These are phyloP conservation scores for Trichoderma aggressivum DNA, from an alignment of 2,329 filamentous ascomycete species.

Conservation along the genomic window DNA sequence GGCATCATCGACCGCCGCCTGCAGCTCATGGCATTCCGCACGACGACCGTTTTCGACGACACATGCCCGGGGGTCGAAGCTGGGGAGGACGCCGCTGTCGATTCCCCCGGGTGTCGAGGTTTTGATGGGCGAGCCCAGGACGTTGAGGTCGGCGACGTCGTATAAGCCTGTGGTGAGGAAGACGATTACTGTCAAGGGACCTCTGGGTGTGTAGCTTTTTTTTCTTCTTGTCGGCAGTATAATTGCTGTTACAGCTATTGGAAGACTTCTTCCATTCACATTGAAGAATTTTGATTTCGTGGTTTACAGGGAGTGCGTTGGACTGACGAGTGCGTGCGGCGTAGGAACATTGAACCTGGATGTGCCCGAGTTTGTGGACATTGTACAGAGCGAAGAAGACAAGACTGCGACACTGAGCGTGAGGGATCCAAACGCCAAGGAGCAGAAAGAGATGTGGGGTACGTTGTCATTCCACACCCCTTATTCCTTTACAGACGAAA, in stretches of 20 bases:
- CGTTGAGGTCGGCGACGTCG: conserved; percentile 53
- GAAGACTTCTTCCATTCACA: neutral
- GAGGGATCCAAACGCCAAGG: conserved; percentile 61
- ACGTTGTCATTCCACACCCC: conserved; percentile 22
- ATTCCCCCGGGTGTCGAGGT: conserved; percentile 83
- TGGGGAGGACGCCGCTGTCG: conserved; percentile 76
- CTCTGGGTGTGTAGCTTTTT: conserved; percentile 60
- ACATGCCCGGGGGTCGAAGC: conserved; percentile 67
- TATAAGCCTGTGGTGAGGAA: conserved; percentile 61
- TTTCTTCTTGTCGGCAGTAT: neutral
- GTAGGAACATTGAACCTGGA: conserved; percentile 71
- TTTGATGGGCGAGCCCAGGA: conserved; percentile 59
- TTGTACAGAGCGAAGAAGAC: conserved; percentile 63
- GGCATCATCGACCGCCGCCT: neutral
- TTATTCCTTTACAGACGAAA: neutral
- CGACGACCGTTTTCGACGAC: conserved; percentile 65
- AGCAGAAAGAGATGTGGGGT: conserved; percentile 98
- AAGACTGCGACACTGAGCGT: conserved; percentile 68
- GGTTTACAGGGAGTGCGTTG: neutral
- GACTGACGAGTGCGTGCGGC: conserved; percentile 11
- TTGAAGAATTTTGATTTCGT: neutral
- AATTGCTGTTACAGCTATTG: neutral
- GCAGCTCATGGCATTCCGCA: conserved; percentile 34
- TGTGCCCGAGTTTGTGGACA: conserved; percentile 73
- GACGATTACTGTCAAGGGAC: conserved; percentile 74